These are phyloP conservation scores for Ceratocystis colombiana DNA, from an alignment of 2,329 filamentous ascomycete genomes.

Conservation along the genomic window DNA sequence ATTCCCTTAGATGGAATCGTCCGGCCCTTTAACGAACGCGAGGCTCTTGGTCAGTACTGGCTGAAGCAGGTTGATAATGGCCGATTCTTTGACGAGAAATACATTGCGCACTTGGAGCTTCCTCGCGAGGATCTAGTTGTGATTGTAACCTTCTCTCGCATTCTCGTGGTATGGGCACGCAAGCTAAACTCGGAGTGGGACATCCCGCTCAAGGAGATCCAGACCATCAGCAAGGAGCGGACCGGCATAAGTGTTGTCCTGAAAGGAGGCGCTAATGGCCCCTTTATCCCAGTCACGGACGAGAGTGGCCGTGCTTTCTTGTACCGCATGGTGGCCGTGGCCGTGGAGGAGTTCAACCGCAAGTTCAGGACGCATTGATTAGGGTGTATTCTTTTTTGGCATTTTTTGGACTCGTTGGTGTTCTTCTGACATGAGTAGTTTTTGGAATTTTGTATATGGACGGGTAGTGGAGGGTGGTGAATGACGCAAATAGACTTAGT, in stretches of 20 bases:
- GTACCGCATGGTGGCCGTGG: constrained; percentile 55
- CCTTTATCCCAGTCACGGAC: constrained; percentile 88
- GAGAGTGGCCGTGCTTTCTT: constrained; percentile 59
- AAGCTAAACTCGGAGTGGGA: constrained; percentile 89
- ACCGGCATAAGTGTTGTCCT: constrained; percentile 84
- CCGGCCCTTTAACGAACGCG: constrained; percentile 84
- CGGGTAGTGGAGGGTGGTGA: too few relatives aligned
- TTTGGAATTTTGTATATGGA: too few relatives aligned
- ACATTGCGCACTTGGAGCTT: constrained; percentile 91
- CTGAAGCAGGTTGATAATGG: constrained; percentile 96
- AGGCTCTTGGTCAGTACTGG: constrained; percentile 96
- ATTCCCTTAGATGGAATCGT: constrained; percentile 89
- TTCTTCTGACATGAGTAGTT: too few relatives aligned
- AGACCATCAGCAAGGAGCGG: constrained; percentile 93
- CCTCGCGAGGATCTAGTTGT: constrained; percentile 79
- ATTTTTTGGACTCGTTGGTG: too few relatives aligned
- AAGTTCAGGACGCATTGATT: constrained; percentile 38
- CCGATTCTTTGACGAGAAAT: constrained; percentile 94
- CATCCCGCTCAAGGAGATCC: constrained; percentile 85
- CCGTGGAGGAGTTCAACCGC: constrained; percentile 57
- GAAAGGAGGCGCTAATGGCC: constrained; percentile 83
- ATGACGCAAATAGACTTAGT: too few relatives aligned
- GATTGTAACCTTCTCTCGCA: constrained; percentile 77
- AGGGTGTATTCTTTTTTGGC: neutral
- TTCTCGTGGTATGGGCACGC: constrained; percentile 82